Percentiles rank a stretch among this genome's conserved stretches.
Conservation (phyloP, 768 basidiomycete species). For the Russula compacta region DNA sequence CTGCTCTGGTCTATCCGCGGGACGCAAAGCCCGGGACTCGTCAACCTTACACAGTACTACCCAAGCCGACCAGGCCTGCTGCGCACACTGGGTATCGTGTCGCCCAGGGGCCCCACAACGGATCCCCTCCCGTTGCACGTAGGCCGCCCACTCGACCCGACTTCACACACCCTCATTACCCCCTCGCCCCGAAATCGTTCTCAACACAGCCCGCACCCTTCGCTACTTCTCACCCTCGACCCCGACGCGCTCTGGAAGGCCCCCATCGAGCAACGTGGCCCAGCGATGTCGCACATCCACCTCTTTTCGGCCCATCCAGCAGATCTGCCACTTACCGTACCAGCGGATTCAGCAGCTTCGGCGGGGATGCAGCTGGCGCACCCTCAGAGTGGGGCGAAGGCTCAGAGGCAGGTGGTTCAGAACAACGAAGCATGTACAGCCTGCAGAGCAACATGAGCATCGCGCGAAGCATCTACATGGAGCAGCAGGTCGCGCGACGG, state of each 20-base stretch:
- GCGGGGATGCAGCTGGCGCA: not conserved
- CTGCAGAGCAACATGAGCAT: constrained; percentile 4
- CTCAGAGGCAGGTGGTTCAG: constrained; percentile 1
- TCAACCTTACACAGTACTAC: not conserved
- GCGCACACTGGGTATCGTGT: not conserved
- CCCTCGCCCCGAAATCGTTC: not conserved
- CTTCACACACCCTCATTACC: not conserved
- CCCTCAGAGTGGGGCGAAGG: constrained; percentile 1
- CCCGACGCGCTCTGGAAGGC: not conserved
- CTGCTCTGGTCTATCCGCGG: not conserved
- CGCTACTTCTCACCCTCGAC: not conserved
- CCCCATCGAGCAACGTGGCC: constrained; percentile 4
- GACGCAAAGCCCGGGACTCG: not conserved
- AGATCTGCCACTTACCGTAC: not conserved
- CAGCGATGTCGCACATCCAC: not conserved
- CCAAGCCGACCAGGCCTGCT: not conserved
- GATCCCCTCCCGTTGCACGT: not conserved
- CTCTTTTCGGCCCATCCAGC: not conserved
- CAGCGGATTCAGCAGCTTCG: not conserved
- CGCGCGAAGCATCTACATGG: constrained; percentile 4
- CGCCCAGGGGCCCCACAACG: not conserved
- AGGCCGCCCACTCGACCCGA: not conserved
- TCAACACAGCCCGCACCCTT: not conserved
- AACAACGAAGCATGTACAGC: constrained; percentile 1
- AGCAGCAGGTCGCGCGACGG: constrained; percentile 8